Evolutionary conservation across 129 eudicot genomes (phyloP).

Genomic region (Centella asiatica): DNA sequence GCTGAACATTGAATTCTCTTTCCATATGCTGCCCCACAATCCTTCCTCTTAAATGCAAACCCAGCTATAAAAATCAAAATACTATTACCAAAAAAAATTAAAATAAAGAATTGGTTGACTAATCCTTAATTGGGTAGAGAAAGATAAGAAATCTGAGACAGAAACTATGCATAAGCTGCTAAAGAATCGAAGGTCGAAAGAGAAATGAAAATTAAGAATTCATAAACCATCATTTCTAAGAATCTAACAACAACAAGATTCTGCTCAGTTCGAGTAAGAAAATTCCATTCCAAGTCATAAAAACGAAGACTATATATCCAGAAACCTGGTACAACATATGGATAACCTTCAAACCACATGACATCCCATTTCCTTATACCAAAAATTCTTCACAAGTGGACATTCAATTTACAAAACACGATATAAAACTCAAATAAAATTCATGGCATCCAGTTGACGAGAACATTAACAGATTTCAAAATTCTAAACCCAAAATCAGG

Average conservation of each 20-base stretch:
- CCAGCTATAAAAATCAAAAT: slow-evolving; percentile 53
- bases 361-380: not conserved
- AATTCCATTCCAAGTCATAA: too few species aligned
- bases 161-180: slow-evolving; percentile 4
- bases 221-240: not conserved
- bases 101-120: not conserved
- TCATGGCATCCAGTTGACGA: not conserved
- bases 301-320: too few species aligned
- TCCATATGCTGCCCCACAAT: slow-evolving; percentile 24
- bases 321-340: too few species aligned
- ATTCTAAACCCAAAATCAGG: not conserved
- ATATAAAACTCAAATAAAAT: not conserved
- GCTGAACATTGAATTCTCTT: slow-evolving; percentile 59
- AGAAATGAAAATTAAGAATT: not conserved
- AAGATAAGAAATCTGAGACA: too few species aligned
- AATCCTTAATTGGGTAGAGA: not conserved
- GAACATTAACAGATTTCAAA: not conserved
- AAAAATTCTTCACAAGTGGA: not conserved
- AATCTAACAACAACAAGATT: not conserved
- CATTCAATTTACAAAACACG: not conserved
- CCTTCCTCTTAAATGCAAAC: slow-evolving; percentile 48
- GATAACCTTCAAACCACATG: not conserved
- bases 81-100: too few species aligned
- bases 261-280: not conserved
- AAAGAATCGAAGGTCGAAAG: not conserved